Evolutionary conservation across 495 filamentous ascomycete species (phyloP), one percentile per base, ranked within the genome.

Genomic region (Podospora fimiseda): DNA sequence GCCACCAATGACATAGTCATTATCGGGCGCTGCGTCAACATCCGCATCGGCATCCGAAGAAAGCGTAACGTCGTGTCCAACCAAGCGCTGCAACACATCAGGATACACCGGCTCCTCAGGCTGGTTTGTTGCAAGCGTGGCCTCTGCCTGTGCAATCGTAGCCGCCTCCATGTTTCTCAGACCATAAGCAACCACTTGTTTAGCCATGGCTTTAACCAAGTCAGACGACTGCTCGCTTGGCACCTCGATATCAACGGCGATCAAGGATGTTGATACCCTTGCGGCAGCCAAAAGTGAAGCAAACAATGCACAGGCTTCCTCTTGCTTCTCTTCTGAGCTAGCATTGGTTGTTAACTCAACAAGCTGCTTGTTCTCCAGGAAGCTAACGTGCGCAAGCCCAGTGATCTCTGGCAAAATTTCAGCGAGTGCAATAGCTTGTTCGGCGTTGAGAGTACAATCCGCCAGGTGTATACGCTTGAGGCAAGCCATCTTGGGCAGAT

Each of bases 1-100:
- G 16, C 92, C 91, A 36, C 91, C 90, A 60, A 98, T 90, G 37
- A 97, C 89, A 68, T 97, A 96, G 63, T 96, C 89, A 42, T 94
- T 87, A 57, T 94, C 89, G 1, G 91, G 88, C 21, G 89, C 86
- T 15, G 82, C 77, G 3, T 87, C 84, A 50, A 85, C 80, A 22
- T 86, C 79, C 27, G 83, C 81, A 38, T 87, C 79, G 47, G 74
- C 27, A 69, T 76, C 53, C 68, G 73, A 24, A 13, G 66, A 63
- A 39, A 74, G 70, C 38, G 79, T 79, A 42, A 91, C 81, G 45
- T 89, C 87, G 41, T 77, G 71, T n/a, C 78, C 78, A 30, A 81
- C 71, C 38, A 82, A 70, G 53, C 80, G 75, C 44, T 77, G 72
- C 39, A 82, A 68, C 2, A 75, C 77, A 23, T 81, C 74, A 9